Evolutionary conservation across 352 stramenopile genomes (phyloP).

Genomic region (Phytophthora constricta): DNA sequence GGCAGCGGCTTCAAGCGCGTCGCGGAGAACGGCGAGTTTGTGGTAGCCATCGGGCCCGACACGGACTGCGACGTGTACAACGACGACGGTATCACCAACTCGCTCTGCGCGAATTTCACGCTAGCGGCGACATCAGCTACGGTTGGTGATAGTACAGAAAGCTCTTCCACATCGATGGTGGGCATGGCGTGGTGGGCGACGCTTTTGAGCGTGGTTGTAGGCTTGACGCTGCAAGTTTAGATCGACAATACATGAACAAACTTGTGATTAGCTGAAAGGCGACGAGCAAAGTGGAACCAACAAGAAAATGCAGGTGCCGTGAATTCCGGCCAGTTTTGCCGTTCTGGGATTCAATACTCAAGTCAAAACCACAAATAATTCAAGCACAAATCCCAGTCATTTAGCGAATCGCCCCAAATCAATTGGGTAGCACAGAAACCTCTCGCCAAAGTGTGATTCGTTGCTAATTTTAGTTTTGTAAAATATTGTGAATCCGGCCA

Average conservation of each 20-base stretch:
- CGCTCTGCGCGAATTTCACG: constrained; percentile 53
- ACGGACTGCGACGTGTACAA: constrained; percentile 76
- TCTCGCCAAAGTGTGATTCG: too few relatives aligned
- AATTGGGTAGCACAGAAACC: too few relatives aligned
- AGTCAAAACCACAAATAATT: too few relatives aligned
- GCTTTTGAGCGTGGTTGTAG: constrained; percentile 11
- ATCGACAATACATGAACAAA: too few relatives aligned
- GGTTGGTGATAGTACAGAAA: constrained; percentile 19
- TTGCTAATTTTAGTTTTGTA: too few relatives aligned
- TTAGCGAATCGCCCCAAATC: too few relatives aligned
- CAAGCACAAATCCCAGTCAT: too few relatives aligned
- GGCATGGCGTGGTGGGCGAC: constrained; percentile 15
- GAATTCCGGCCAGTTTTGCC: too few relatives aligned
- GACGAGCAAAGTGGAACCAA: constrained; percentile 1
- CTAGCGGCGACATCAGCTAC: constrained; percentile 18
- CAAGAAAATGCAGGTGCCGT: too few relatives aligned
- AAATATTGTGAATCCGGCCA: too few relatives aligned
- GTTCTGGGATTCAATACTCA: too few relatives aligned
- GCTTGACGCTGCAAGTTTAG: constrained; percentile 6
- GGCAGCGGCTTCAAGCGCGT: constrained; percentile 56
- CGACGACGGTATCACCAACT: constrained; percentile 31
- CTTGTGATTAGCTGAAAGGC: too few relatives aligned
- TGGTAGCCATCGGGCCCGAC: constrained; percentile 64
- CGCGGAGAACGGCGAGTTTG: constrained; percentile 70
- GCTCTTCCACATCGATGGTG: constrained; percentile 7